Conservation (phyloP, 2,329 filamentous ascomycete genomes). For the Sclerotinia trifoliorum region DNA sequence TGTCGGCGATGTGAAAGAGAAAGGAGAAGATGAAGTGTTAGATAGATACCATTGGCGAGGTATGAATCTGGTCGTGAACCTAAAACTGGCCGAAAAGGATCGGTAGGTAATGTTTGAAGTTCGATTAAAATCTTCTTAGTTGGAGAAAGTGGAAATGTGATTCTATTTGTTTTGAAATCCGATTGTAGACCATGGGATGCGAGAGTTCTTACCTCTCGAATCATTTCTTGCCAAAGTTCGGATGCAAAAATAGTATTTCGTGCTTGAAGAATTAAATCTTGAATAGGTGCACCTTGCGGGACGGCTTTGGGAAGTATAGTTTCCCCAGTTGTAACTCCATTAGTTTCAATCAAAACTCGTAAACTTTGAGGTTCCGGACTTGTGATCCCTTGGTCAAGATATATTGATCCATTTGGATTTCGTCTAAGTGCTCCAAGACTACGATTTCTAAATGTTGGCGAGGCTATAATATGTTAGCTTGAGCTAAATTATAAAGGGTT, state of each 20-base stretch:
- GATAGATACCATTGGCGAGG: constrained; percentile 63
- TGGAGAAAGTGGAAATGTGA: constrained; percentile 55
- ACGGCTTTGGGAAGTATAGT: constrained; percentile 53
- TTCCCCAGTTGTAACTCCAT: constrained; percentile 58
- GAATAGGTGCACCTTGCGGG: constrained; percentile 58
- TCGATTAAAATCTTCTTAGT: constrained; percentile 63
- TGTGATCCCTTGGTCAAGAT: constrained; percentile 61
- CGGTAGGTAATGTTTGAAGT: constrained; percentile 54
- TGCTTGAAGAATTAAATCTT: constrained; percentile 69
- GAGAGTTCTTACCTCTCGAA: constrained; percentile 73
- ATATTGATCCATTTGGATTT: constrained; percentile 69
- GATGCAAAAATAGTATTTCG: constrained; percentile 78
- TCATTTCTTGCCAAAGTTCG: constrained; percentile 88
- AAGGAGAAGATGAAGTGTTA: constrained; percentile 73
- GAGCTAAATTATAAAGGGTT: constrained; percentile 9
- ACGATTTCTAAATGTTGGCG: constrained; percentile 60
- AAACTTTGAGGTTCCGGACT: constrained; percentile 57
- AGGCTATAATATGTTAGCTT: constrained; percentile 45
- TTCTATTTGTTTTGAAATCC: constrained; percentile 49
- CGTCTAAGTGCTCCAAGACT: constrained; percentile 80
- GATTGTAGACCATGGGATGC: constrained; percentile 68
- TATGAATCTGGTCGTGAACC: constrained; percentile 44
- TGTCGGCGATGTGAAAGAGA: constrained; percentile 76
- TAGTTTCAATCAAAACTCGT: constrained; percentile 62
- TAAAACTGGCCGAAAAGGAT: constrained; percentile 44